These are phyloP conservation scores for Coemansia sp. DNA, from an alignment of 192 early-diverging fungal species.

Conservation along the genomic window DNA sequence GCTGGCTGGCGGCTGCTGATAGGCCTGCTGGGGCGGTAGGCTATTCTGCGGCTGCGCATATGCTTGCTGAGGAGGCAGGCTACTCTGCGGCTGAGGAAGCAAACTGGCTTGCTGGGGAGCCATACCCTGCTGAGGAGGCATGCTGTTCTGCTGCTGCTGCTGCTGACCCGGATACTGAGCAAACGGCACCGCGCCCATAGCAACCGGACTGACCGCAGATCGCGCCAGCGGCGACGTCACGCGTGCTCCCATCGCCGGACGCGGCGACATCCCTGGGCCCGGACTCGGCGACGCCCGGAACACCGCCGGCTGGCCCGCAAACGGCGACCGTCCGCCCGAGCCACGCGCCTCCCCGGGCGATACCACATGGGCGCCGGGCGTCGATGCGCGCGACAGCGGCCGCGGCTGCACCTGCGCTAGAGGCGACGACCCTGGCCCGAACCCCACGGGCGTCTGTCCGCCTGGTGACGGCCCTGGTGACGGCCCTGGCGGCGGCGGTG, in stretches of 20 bases:
- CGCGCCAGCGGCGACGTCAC: constrained; percentile 43
- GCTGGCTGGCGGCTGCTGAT: constrained; percentile 1
- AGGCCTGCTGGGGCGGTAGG: not conserved
- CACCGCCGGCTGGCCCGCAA: constrained; percentile 42
- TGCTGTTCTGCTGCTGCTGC: not conserved
- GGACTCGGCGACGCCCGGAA: constrained; percentile 22
- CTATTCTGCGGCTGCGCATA: not conserved
- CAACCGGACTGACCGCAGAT: constrained; percentile 6
- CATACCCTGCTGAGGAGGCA: not conserved
- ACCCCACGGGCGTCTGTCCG: constrained; percentile 40
- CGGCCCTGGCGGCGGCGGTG: constrained; percentile 27
- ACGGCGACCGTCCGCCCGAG: constrained; percentile 21
- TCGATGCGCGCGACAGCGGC: constrained; percentile 39
- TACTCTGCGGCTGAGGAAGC: not conserved
- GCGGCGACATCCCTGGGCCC: constrained; percentile 6
- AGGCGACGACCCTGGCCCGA: constrained; percentile 50
- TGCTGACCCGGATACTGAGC: not conserved
- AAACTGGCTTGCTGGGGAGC: not conserved
- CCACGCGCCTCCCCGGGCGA: constrained; percentile 13
- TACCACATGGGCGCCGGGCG: constrained; percentile 17
- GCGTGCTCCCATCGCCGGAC: constrained; percentile 6
- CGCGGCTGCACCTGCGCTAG: constrained; percentile 43
- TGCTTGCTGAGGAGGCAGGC: not conserved
- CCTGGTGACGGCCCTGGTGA: constrained; percentile 17
- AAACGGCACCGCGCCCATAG: not conserved